Evolutionary conservation across 441 rosid species (phyloP).

Genomic region (Melastoma candidum): DNA sequence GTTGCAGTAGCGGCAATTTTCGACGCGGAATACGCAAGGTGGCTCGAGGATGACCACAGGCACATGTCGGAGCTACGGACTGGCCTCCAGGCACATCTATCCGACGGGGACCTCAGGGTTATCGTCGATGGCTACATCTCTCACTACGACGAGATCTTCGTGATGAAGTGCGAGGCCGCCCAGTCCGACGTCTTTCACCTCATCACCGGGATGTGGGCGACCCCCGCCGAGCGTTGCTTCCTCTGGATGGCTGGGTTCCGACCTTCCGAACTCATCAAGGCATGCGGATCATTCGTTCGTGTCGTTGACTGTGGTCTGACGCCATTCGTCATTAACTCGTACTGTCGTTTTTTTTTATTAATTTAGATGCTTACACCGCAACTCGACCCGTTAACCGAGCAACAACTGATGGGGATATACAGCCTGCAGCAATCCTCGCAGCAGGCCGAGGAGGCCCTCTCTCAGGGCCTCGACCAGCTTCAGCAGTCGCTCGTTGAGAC

Average conservation of each 20-base stretch:
- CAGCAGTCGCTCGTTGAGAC: conserved; percentile 60
- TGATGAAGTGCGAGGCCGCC: conserved; percentile 37
- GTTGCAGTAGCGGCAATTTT: conserved; percentile 50
- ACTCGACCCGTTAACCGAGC: conserved; percentile 59
- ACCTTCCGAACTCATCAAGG: conserved; percentile 74
- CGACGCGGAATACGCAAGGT: conserved; percentile 64
- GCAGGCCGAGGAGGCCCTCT: conserved; percentile 69
- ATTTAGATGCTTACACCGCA: conserved; percentile 51
- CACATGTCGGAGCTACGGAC: conserved; percentile 60
- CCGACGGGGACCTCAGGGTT: conserved; percentile 42
- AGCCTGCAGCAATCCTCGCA: conserved; percentile 63
- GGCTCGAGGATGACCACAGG: conserved; percentile 60
- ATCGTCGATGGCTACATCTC: conserved; percentile 53
- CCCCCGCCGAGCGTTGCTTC: conserved; percentile 68
- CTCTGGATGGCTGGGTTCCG: conserved; percentile 76
- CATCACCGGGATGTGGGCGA: conserved; percentile 54
- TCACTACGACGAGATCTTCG: conserved; percentile 55
- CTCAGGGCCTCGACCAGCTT: conserved; percentile 64
- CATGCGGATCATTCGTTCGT: conserved; percentile 1
- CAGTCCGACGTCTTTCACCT: conserved; percentile 62
- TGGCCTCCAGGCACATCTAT: conserved; percentile 50
- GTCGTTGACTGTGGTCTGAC: too few species aligned
- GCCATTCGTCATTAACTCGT: too few species aligned
- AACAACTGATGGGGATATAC: conserved; percentile 62
- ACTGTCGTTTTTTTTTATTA: background rate